These are phyloP conservation scores for Boletus nobilissimus DNA, from an alignment of 1,284 basidiomycete genomes.

Conservation along the genomic window DNA sequence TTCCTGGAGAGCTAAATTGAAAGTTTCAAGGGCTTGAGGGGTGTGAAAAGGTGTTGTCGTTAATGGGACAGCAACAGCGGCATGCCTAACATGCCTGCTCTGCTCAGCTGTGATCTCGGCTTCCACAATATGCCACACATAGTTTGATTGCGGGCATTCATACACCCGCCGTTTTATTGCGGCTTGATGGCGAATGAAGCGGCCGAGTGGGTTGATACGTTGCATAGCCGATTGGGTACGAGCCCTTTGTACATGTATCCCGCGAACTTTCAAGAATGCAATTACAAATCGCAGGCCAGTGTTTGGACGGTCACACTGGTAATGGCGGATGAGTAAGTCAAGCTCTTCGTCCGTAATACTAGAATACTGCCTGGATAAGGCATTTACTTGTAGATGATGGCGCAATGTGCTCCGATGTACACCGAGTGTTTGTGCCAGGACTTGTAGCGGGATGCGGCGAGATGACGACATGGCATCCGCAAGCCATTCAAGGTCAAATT, in stretches of 20 bases:
- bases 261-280: too few relatives aligned
- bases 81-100: conserved; percentile 3
- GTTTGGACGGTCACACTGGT: too few relatives aligned
- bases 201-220: too few relatives aligned
- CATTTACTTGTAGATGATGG: neutral
- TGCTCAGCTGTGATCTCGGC: conserved; percentile 7
- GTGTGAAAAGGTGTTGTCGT: conserved; percentile 5
- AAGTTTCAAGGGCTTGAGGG: neutral
- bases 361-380: conserved; percentile 11
- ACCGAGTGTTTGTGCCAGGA: neutral
- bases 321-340: neutral
- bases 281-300: too few relatives aligned
- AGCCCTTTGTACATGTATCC: too few relatives aligned
- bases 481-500: conserved; percentile 1
- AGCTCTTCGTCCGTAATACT: conserved; percentile 16
- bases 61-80: neutral
- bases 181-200: too few relatives aligned
- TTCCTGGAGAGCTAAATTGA: conserved; percentile 7
- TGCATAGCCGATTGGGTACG: too few relatives aligned
- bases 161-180: too few relatives aligned
- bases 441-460: neutral
- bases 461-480: conserved; percentile 2
- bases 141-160: neutral
- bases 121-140: neutral
- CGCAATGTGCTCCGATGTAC: conserved; percentile 21